Base-by-base conservation (phyloP, 805 yeast species). In the Hanseniaspora clermontiae region DNA sequence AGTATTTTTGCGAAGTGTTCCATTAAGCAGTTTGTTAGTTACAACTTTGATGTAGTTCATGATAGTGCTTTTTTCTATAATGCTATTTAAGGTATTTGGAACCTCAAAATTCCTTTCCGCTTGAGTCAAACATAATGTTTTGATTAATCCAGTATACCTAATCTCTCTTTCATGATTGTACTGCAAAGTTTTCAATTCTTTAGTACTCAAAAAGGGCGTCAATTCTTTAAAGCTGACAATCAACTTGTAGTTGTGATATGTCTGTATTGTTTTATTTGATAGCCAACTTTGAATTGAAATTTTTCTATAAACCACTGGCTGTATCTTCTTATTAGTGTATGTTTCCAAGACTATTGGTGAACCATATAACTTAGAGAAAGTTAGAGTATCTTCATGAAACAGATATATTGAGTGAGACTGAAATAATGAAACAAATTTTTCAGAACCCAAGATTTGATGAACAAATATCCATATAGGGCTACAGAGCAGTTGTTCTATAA, bases 371-470 rank as follows among this genome's bases (percentile, higher is more conserved):
- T 64, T 64, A 3, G 63, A 61, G 20, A 49, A 36, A 45, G 61
- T 58, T 2, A 65, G 64, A 31, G 43, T 43, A 52, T 63, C 61
- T 2, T 2, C 14, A 36, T 49, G 34, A 49, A 46, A 51, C 9
- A 63, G 54, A 57, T 65, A 68, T 10, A 77, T 73, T 5, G 68
- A 62, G 45, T 61, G 63, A 43, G 71, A 70, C 5, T 75, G 46
- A 3, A 81, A 17, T 20, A 81, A 48, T 8, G 70, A 57, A 5
- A 73, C 49, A 61, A 81, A 80, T 1, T 58, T 56, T 1, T 57
- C 57, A 8, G 66, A 63, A 0, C 83, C 83, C 1, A 80, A 59
- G 1, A 66, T 34, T 2, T 57, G 58, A 57, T 69, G 77, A 0
- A 81, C 54, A 19, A 39, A 19, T n/a, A 56, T 11, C 58, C 58